Base-by-base conservation (phyloP, 179 eudicot species). In the Silene noctiflora region DNA sequence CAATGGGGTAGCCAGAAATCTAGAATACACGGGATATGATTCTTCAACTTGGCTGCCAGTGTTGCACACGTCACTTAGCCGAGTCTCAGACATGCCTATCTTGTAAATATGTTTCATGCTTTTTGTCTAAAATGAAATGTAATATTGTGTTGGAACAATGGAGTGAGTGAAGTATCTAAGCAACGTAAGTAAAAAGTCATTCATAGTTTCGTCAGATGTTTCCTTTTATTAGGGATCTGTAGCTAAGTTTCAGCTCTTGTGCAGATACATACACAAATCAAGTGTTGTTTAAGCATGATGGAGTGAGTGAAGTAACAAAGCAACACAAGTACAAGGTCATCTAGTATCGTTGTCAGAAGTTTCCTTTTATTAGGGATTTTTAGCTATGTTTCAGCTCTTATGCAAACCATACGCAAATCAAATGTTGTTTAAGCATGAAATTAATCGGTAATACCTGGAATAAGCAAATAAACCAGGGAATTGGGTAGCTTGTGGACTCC, bases 401-500 rank as follows among this genome's bases (percentile, higher is more conserved):
- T 35, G 56, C 19, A 20, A 6, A n/a, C 20, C 74, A 25, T 71
- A 51, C 53, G 14, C 19, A 31, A n/a, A 73, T 58, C 67, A 42
- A 39, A 29, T 1, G 22, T 9, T 22, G 3, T 33, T 55, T 58
- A 12, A 29, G 29, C 27, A 12, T 16, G 62, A 14, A 44, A n/a
- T 27, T 44, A 42, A 19, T 60, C 61, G 68, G 33, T 69, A 33
- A 13, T 90, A 93, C 97, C 98, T 86, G 98, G 98, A 77, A 93
- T 81, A 80, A 93, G 83, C 91, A 93, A 82, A 80, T 93, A 93
- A 46, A 90, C 86, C 88, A 90, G 67, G 10, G 98, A 81, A 22
- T 83, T 85, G 2, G 98, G 97, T 84, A 93, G 81, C 85, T 83
- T 81, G 87, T 93, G 98, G 71, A 91, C 79, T 74, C 97, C 98